Conservation (phyloP, 2,329 filamentous ascomycete species). For the Cryphonectria radicalis region DNA sequence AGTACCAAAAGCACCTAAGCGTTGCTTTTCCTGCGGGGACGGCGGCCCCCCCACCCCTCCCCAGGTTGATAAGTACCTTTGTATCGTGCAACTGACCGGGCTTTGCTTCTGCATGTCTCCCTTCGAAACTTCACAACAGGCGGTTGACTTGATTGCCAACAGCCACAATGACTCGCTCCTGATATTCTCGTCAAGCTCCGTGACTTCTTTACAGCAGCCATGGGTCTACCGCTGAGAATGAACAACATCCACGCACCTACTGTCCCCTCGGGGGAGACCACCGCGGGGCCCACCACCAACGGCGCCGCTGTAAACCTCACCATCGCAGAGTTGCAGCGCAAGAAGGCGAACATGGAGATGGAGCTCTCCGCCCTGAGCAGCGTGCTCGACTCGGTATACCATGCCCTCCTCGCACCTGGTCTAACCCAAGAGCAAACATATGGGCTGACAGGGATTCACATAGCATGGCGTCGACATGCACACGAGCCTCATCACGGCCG, state of each 20-base stretch:
- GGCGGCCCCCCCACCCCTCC: slow-evolving; percentile 5
- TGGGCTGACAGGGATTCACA: slow-evolving; percentile 8
- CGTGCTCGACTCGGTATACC: slow-evolving; percentile 80
- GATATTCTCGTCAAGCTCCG: background rate
- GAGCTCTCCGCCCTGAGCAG: slow-evolving; percentile 84
- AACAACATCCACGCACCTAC: slow-evolving; percentile 62
- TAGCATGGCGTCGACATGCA: slow-evolving; percentile 96
- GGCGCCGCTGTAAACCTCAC: slow-evolving; percentile 68
- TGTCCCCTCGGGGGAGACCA: slow-evolving; percentile 75
- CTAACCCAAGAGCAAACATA: background rate
- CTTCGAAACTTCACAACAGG: slow-evolving; percentile 18
- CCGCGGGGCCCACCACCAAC: slow-evolving; percentile 57
- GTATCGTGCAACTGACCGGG: background rate
- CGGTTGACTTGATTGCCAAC: slow-evolving; percentile 27
- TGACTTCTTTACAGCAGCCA: slow-evolving; percentile 25
- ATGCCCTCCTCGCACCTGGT: too few species aligned
- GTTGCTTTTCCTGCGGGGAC: background rate
- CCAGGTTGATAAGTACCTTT: background rate
- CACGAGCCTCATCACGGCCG: slow-evolving; percentile 81
- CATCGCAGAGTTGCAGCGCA: slow-evolving; percentile 77
- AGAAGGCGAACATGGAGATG: slow-evolving; percentile 83
- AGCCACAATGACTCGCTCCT: background rate
- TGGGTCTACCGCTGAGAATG: slow-evolving; percentile 51
- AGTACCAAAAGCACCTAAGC: background rate
- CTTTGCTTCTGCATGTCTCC: background rate